Percentiles rank a stretch among this genome's conserved stretches.
Evolutionary conservation across 2,329 filamentous ascomycete species (phyloP).

Genomic region (Diplodia intermedia): DNA sequence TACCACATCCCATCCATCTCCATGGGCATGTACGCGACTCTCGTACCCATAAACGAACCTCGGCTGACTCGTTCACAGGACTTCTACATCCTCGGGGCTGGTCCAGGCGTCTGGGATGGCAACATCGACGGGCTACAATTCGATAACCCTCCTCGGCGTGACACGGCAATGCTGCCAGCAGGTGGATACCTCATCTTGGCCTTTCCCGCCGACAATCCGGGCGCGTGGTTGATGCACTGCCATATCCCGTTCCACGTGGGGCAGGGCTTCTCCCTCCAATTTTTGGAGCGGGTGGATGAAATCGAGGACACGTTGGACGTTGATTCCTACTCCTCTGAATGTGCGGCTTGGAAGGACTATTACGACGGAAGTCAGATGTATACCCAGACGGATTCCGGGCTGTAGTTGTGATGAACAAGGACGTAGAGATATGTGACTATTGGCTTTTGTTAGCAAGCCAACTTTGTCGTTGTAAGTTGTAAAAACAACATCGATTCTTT

Average conservation of each 20-base stretch:
- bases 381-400: conserved; percentile 13
- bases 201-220: conserved; percentile 48
- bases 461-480: not conserved
- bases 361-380: conserved; percentile 4
- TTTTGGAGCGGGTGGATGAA: conserved; percentile 54
- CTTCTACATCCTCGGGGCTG: conserved; percentile 32
- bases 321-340: not conserved
- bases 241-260: conserved; percentile 42
- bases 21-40: conserved; percentile 18
- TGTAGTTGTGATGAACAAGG: not conserved
- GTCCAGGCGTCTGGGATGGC: conserved; percentile 7
- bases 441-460: not conserved
- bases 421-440: not conserved
- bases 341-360: conserved; percentile 11
- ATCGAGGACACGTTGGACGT: conserved; percentile 34
- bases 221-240: conserved; percentile 50
- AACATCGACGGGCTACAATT: conserved; percentile 20
- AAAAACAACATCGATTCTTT: not conserved
- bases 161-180: conserved; percentile 46
- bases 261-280: conserved; percentile 59
- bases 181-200: conserved; percentile 46
- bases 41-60: conserved; percentile 38
- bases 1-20: conserved; percentile 32
- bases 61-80: conserved; percentile 37
- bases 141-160: conserved; percentile 46